Evolutionary conservation across 1,139 yeast species (phyloP), one percentile per base, ranked within the genome.

Genomic region (Pneumocystis jirovecii): DNA sequence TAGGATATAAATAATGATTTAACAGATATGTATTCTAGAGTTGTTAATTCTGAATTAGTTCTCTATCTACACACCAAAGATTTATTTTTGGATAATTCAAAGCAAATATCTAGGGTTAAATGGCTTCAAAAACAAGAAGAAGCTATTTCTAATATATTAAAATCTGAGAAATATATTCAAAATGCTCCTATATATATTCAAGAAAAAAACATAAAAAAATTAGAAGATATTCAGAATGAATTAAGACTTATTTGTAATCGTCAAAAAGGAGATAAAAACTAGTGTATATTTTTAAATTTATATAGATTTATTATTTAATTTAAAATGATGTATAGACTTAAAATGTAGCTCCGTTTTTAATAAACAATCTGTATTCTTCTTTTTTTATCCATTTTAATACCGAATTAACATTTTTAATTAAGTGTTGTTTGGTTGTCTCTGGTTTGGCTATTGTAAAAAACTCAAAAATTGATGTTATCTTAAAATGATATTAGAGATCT

Each of bases 321-420:
- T 21, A 50, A 21, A 25, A 42, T 10, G 21, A 60, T 39, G 29
- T 42, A 60, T 21, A 39, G 31, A 21, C 3, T 65, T 64, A 66
- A 31, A 66, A 66, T 4, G 61, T 61, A n/a, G 62, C n/a, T 34
- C 65, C 67, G n/a, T 59, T 63, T 44, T 62, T 50, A 37, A 66
- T 57, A 64, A 66, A 62, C 39, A 66, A 61, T 29, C 67, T 65
- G 12, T 64, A 60, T 25, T 66, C 68, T 61, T 66, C 68, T 29
- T 63, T 63, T 42, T 64, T 39, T 61, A 63, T 64, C 44, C 42
- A 66, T 35, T 65, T 62, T 19, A 64, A 60, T 17, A 66, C 63
- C 34, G 56, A 63, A 39, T 66, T 66, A 5, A 64, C 29, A 50
- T 34, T 56, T 64, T 19, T 61, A 63, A 39, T 65, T 64, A 65